Percentiles rank a stretch among this genome's conserved stretches.
phyloP scores from a whole-genome alignment of 352 stramenopile species.

The Phytophthora aleatoria region DNA sequence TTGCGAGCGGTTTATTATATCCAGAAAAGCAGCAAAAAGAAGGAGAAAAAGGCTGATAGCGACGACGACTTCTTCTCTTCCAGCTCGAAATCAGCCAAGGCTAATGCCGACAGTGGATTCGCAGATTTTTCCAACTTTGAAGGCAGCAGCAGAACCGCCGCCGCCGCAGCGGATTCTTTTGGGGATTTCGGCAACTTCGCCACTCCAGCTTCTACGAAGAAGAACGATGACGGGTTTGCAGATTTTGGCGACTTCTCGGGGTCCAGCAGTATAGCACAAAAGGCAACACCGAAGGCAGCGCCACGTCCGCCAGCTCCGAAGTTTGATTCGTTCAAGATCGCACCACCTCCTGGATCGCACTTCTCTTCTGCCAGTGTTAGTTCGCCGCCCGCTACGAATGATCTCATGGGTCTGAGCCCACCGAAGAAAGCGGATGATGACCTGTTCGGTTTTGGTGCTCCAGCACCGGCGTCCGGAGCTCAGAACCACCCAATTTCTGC shows the following conservation, averaged over 20 bases:
- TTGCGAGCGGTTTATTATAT: background rate
- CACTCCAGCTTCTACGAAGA: constrained; percentile 28
- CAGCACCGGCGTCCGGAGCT: constrained; percentile 26
- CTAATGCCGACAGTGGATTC: constrained; percentile 44
- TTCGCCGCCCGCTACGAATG: constrained; percentile 36
- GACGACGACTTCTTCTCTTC: constrained; percentile 61
- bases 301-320: constrained; percentile 31
- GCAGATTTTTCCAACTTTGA: constrained; percentile 83
- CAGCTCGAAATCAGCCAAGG: constrained; percentile 33
- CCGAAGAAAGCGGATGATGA: constrained; percentile 48
- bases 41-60: constrained; percentile 45
- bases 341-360: constrained; percentile 53
- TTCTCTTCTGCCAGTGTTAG: constrained; percentile 43
- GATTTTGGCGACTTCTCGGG: constrained; percentile 67
- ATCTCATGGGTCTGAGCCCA: constrained; percentile 76
- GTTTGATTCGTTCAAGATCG: constrained; percentile 77
- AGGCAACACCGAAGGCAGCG: constrained; percentile 34
- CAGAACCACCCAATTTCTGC: constrained; percentile 15
- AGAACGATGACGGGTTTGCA: constrained; percentile 34
- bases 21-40: constrained; percentile 52
- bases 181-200: constrained; percentile 64
- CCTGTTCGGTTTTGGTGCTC: constrained; percentile 61
- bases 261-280: constrained; percentile 24
- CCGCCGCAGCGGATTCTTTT: constrained; percentile 30
- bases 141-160: constrained; percentile 37